phyloP scores from a whole-genome alignment of 2,329 filamentous ascomycete species.

The Aspergillus candidus region DNA sequence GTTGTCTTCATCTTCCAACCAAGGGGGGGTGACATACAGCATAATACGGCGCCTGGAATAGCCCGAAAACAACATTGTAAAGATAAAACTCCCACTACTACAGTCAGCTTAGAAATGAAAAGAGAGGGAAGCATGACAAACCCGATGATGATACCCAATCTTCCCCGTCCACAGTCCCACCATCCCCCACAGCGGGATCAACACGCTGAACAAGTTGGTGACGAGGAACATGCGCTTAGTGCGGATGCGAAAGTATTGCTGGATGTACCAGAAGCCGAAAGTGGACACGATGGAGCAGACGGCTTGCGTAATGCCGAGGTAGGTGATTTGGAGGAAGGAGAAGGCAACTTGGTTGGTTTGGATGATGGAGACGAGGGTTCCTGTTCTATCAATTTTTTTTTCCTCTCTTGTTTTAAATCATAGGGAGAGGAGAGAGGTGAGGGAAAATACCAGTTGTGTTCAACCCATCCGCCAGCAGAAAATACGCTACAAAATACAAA shows the following conservation, averaged over 20 bases:
- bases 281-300: conserved; percentile 35
- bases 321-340: conserved; percentile 38
- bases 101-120: neutral
- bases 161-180: conserved; percentile 35
- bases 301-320: conserved; percentile 37
- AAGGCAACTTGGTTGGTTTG: conserved; percentile 38
- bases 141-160: conserved; percentile 37
- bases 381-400: conserved; percentile 9
- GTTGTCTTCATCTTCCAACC: neutral
- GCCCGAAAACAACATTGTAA: conserved; percentile 39
- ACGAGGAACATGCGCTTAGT: conserved; percentile 41
- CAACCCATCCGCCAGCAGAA: conserved; percentile 38
- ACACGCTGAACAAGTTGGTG: conserved; percentile 37
- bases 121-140: conserved; percentile 7
- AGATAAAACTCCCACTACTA: conserved; percentile 39
- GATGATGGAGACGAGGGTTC: conserved; percentile 35
- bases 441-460: conserved; percentile 33
- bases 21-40: conserved; percentile 22
- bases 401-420: neutral
- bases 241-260: conserved; percentile 35
- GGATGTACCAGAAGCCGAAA: conserved; percentile 40
- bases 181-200: conserved; percentile 41
- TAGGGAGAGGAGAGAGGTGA: neutral
- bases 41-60: conserved; percentile 41
- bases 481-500: conserved; percentile 38